Evolutionary conservation across 2,329 filamentous ascomycete genomes (phyloP).

Genomic region (Aspergillus sp.): DNA sequence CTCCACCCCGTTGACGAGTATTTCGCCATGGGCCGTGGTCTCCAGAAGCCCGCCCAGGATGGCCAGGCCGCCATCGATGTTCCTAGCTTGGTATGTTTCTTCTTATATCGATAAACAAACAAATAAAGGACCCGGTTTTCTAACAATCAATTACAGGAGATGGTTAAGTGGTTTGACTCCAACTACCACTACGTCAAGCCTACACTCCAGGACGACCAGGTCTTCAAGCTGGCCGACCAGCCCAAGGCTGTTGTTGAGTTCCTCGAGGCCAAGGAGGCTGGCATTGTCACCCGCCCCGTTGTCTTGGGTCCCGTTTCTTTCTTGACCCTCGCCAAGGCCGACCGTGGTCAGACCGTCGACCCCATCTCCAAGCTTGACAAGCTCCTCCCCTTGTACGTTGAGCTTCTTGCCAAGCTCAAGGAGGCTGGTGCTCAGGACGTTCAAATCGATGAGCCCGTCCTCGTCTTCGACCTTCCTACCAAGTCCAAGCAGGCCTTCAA

Average conservation of each 20-base stretch:
- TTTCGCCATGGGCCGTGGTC: slow-evolving; percentile 99
- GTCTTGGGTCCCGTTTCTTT: slow-evolving; percentile 95
- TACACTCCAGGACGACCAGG: slow-evolving; percentile 93
- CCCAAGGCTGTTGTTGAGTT: slow-evolving; percentile 95
- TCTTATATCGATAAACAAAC: background rate
- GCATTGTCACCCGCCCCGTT: slow-evolving; percentile 87
- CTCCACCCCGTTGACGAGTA: slow-evolving; percentile 90
- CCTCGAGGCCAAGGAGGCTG: slow-evolving; percentile 96
- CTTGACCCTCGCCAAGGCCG: slow-evolving; percentile 95
- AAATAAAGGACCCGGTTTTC: slow-evolving; percentile 47
- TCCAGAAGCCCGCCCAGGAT: slow-evolving; percentile 71
- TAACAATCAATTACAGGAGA: slow-evolving; percentile 56
- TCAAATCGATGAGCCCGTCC: slow-evolving; percentile 96
- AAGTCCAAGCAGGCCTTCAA: slow-evolving; percentile 97
- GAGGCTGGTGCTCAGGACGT: slow-evolving; percentile 91
- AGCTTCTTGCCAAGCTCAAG: slow-evolving; percentile 92
- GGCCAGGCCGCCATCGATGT: slow-evolving; percentile 66
- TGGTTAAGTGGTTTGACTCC: slow-evolving; percentile 99
- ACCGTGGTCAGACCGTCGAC: slow-evolving; percentile 87
- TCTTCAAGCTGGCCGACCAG: slow-evolving; percentile 79
- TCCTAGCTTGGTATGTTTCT: slow-evolving; percentile 61
- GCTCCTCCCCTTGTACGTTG: slow-evolving; percentile 88
- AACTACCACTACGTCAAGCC: slow-evolving; percentile 99
- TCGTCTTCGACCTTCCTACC: slow-evolving; percentile 86
- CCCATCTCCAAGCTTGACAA: slow-evolving; percentile 92